These are phyloP conservation scores for Emericellopsis cladophorae DNA, from an alignment of 2,329 filamentous ascomycete genomes.

Conservation along the genomic window DNA sequence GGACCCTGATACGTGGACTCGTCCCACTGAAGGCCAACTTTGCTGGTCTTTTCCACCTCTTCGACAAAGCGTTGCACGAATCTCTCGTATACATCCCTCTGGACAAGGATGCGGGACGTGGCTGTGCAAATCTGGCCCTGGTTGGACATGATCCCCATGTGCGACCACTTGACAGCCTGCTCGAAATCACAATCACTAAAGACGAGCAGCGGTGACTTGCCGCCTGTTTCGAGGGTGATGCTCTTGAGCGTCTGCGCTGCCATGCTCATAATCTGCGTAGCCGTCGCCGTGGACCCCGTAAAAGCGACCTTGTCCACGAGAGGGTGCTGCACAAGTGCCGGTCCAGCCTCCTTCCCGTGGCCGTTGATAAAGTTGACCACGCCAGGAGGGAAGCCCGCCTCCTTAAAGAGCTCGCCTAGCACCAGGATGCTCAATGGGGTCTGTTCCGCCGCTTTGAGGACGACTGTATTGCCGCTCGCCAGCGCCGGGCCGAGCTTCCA, in stretches of 20 bases:
- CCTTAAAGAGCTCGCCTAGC: conserved; percentile 48
- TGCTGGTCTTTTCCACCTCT: conserved; percentile 38
- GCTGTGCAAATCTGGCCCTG: conserved; percentile 49
- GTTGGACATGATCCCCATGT: conserved; percentile 34
- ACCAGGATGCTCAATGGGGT: conserved; percentile 46
- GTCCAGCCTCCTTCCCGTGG: conserved; percentile 49
- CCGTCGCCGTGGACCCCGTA: conserved; percentile 56
- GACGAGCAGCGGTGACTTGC: conserved; percentile 44
- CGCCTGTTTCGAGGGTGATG: conserved; percentile 44
- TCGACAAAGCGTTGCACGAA: conserved; percentile 49
- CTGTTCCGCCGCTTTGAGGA: conserved; percentile 50
- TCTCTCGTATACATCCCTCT: conserved; percentile 40
- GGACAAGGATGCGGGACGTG: conserved; percentile 47
- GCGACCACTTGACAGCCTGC: conserved; percentile 41
- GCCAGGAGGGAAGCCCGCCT: conserved; percentile 60
- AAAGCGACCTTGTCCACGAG: conserved; percentile 61
- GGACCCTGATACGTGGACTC: conserved; percentile 55
- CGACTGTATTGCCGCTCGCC: conserved; percentile 44
- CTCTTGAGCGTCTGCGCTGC: conserved; percentile 47
- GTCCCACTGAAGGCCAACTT: conserved; percentile 52
- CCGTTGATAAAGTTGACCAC: conserved; percentile 62
- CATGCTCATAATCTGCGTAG: conserved; percentile 53
- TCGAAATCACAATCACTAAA: conserved; percentile 47
- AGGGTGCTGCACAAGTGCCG: conserved; percentile 49
- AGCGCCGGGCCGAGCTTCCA: conserved; percentile 61